Base-by-base conservation (phyloP, 768 basidiomycete species). In the Chalciporus sphaerocephalus region DNA sequence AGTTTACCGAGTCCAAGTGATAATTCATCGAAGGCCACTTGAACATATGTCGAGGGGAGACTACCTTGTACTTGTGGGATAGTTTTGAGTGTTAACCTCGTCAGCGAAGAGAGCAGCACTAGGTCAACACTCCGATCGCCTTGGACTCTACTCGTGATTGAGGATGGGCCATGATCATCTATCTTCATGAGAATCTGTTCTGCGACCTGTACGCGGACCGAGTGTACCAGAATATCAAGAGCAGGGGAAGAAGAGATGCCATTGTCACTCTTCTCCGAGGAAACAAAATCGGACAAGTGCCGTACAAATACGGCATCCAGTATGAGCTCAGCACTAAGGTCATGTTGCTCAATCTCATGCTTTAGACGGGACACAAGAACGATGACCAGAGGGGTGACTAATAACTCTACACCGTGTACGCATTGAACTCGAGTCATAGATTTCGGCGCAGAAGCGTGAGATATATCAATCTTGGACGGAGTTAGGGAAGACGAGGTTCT, bases 321-420 rank as follows among this genome's bases (percentile, higher is more conserved):
- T 13, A 53, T 55, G 15, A 74, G 46, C 38, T 75, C 74, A 5
- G 69, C 61, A 27, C 68, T 69, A 36, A 67, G 41, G 42, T 52
- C 83, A 56, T 66, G 67, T 21, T 55, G 60, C 44, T 66, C 65
- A 30, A 77, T 48, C 37, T 81, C 82, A 34, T 74, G 63, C 54
- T 76, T 70, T 15, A 87, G 55, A 42, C 59, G 59, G 24, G 60
- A 56, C n/a, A 68, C 58, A 36, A 71, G 73, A 15, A 71, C 66
- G 28, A 79, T 47, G 15, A 80, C 38, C 16, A 87, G 66, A 3
- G 86, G 85, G 5, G 80, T 84, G n/a, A 83, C 44, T 34, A 67
- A 64, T 15, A 81, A 38, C 28, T 67, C 62, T 12, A 79, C 38
- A 16, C 66, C 64, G 22, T 64, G 66, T 22, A 54, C 53, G 44